Conservation (phyloP, 768 basidiomycete species). For the Suillus subalutaceus region DNA sequence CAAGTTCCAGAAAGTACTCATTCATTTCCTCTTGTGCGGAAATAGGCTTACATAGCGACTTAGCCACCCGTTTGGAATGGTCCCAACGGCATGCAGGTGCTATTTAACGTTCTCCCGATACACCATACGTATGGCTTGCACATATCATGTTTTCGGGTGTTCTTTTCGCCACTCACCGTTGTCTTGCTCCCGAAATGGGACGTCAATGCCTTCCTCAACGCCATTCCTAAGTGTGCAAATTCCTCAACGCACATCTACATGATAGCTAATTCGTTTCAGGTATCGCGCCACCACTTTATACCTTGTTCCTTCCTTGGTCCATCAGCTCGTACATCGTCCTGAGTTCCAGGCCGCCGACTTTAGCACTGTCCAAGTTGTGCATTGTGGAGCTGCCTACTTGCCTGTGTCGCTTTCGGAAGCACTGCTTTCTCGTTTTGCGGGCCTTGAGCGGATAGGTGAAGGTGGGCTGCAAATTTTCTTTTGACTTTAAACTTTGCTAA, state of each 20-base stretch:
- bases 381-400: constrained; percentile 68
- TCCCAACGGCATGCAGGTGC: constrained; percentile 49
- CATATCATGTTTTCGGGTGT: constrained; percentile 48
- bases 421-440: constrained; percentile 40
- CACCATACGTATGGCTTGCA: constrained; percentile 72
- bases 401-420: constrained; percentile 54
- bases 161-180: constrained; percentile 47
- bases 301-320: constrained; percentile 64
- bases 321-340: constrained; percentile 65
- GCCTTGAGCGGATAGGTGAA: constrained; percentile 40
- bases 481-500: constrained; percentile 11
- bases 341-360: constrained; percentile 50
- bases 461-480: constrained; percentile 38
- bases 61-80: constrained; percentile 44
- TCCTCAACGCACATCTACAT: not conserved
- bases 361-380: constrained; percentile 46
- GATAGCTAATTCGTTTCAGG: constrained; percentile 34
- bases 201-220: constrained; percentile 48
- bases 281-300: constrained; percentile 52
- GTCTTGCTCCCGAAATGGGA: constrained; percentile 68
- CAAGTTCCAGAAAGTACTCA: constrained; percentile 44
- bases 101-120: constrained; percentile 64
- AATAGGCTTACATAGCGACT: constrained; percentile 4
- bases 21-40: not conserved
- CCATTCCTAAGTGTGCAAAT: constrained; percentile 58